phyloP scores from a whole-genome alignment of 2,329 filamentous ascomycete genomes.

The Venturia pyrina region DNA sequence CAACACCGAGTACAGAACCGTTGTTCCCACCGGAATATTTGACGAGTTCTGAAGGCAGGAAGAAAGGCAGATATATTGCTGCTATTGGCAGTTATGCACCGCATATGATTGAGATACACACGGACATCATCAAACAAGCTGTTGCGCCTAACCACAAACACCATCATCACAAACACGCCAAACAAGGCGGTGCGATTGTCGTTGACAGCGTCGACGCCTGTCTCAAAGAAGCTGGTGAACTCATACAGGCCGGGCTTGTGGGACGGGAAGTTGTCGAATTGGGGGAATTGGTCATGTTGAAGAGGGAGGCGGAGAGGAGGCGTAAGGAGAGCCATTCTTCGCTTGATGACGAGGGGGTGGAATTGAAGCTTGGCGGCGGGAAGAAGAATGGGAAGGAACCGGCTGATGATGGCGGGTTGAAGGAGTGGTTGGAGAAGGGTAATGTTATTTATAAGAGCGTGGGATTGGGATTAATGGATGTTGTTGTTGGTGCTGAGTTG shows the following conservation, averaged over 20 bases:
- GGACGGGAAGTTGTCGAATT: slow-evolving; percentile 75
- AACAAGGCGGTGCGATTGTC: slow-evolving; percentile 49
- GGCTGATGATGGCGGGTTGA: slow-evolving; percentile 31
- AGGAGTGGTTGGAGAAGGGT: slow-evolving; percentile 51
- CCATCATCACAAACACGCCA: slow-evolving; percentile 56
- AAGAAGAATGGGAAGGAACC: slow-evolving; percentile 20
- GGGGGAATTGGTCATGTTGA: slow-evolving; percentile 66
- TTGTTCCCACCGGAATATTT: slow-evolving; percentile 67
- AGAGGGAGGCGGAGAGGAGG: slow-evolving; percentile 38
- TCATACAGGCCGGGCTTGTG: slow-evolving; percentile 65
- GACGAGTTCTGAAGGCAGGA: slow-evolving; percentile 59
- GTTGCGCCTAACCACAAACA: slow-evolving; percentile 42
- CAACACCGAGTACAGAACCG: slow-evolving; percentile 63
- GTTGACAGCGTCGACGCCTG: slow-evolving; percentile 67
- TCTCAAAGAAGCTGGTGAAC: slow-evolving; percentile 74
- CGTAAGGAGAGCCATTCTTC: slow-evolving; percentile 21
- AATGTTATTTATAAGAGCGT: slow-evolving; percentile 64
- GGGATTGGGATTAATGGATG: slow-evolving; percentile 52
- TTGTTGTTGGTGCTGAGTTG: slow-evolving; percentile 51
- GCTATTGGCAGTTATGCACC: slow-evolving; percentile 61
- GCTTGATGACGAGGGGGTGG: slow-evolving; percentile 28
- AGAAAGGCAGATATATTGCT: slow-evolving; percentile 61
- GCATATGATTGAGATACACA: slow-evolving; percentile 75
- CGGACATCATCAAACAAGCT: slow-evolving; percentile 60
- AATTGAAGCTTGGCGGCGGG: slow-evolving; percentile 16